Conservation (phyloP, 2,329 filamentous ascomycete genomes). For the Arthrobotrys sinensis region DNA sequence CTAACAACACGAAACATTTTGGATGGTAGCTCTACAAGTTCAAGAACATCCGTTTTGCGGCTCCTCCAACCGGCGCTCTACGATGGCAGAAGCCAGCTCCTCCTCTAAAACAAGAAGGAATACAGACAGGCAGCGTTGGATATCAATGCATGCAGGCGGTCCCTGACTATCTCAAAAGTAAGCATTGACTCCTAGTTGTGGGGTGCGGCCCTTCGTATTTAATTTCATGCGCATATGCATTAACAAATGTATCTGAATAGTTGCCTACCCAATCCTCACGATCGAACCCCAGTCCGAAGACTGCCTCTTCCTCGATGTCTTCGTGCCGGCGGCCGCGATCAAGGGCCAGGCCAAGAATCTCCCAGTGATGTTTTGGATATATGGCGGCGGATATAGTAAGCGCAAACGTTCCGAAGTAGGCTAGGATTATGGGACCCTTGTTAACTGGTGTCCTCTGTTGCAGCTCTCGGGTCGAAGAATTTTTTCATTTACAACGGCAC, state of each 20-base stretch:
- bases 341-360: conserved; percentile 66
- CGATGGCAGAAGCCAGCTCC: conserved; percentile 68
- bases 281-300: conserved; percentile 67
- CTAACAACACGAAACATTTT: conserved; percentile 36
- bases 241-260: conserved; percentile 34
- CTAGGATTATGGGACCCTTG: not conserved
- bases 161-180: conserved; percentile 60
- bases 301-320: conserved; percentile 72
- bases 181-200: conserved; percentile 18
- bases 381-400: conserved; percentile 69
- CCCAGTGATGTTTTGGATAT: conserved; percentile 70
- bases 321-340: conserved; percentile 69
- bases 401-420: not conserved
- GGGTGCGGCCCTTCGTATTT: conserved; percentile 21
- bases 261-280: conserved; percentile 62
- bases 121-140: conserved; percentile 66
- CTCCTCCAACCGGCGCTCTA: conserved; percentile 68
- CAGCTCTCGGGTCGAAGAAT: conserved; percentile 63
- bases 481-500: conserved; percentile 63
- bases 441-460: not conserved
- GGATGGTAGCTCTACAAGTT: conserved; percentile 67
- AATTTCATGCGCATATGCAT: conserved; percentile 31
- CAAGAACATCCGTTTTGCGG: conserved; percentile 69
- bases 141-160: conserved; percentile 66
- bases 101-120: conserved; percentile 65